Percentiles rank a stretch among this genome's conserved stretches.
Conservation (phyloP, 257 asterid species). For the Oldenlandia corymbosa region DNA sequence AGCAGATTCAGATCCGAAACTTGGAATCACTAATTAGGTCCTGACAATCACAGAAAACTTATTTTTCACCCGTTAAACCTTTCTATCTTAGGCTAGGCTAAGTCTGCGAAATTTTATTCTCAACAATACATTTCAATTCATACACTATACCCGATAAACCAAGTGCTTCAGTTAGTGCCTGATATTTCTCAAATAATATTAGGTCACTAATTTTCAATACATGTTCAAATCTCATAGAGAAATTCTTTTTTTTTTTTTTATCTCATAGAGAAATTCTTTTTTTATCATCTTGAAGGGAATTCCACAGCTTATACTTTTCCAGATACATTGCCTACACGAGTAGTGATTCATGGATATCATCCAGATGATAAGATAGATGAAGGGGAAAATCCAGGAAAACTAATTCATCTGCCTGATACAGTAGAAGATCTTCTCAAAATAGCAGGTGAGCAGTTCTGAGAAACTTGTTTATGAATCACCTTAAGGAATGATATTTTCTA, state of each 20-base stretch:
- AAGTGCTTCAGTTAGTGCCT: too few relatives aligned
- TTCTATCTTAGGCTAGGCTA: too few relatives aligned
- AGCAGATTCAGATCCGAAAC: too few relatives aligned
- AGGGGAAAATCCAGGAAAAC: slow-evolving; percentile 55
- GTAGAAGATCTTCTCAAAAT: slow-evolving; percentile 54
- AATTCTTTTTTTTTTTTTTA: too few relatives aligned
- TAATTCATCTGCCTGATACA: slow-evolving; percentile 79
- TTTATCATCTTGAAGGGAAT: slow-evolving; percentile 38
- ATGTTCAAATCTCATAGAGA: slow-evolving; percentile 2
- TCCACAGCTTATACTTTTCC: slow-evolving; percentile 19
- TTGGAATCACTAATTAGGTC: too few relatives aligned
- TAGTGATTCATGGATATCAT: slow-evolving; percentile 80
- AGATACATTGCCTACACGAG: slow-evolving; percentile 44
- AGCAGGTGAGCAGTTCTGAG: slow-evolving; percentile 53
- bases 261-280: neutral
- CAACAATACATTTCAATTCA: too few relatives aligned
- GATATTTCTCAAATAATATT: neutral
- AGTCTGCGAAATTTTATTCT: too few relatives aligned
- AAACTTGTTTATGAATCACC: neutral
- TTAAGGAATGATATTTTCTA: neutral
- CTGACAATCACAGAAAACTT: too few relatives aligned
- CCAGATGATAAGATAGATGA: slow-evolving; percentile 51
- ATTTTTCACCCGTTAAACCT: too few relatives aligned
- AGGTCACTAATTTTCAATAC: neutral
- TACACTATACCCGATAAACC: too few relatives aligned